These are phyloP conservation scores for Alternaria atra DNA, from an alignment of 2,329 filamentous ascomycete species.

Conservation along the genomic window DNA sequence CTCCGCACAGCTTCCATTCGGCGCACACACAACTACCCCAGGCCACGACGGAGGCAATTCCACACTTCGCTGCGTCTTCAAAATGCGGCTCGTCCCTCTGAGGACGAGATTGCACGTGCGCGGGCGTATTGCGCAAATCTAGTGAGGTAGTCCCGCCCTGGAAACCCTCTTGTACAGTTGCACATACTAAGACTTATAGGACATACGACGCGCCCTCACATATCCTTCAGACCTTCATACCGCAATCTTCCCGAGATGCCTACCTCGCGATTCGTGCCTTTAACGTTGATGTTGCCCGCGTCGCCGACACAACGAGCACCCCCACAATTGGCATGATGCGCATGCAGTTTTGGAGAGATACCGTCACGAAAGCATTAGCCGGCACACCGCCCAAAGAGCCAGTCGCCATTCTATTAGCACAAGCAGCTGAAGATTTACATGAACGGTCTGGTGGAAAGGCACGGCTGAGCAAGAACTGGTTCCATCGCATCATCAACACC, in stretches of 20 bases:
- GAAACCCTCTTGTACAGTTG: neutral
- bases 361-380: constrained; percentile 78
- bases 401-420: constrained; percentile 82
- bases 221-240: constrained; percentile 85
- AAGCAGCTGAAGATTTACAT: constrained; percentile 69
- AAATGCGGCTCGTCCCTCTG: constrained; percentile 40
- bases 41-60: constrained; percentile 26
- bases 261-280: constrained; percentile 91
- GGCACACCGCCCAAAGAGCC: constrained; percentile 87
- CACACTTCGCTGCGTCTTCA: constrained; percentile 33
- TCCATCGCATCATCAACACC: constrained; percentile 76
- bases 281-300: constrained; percentile 89
- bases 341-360: constrained; percentile 94
- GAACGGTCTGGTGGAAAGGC: constrained; percentile 57
- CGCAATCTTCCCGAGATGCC: constrained; percentile 75
- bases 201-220: constrained; percentile 90
- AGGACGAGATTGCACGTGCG: constrained; percentile 63
- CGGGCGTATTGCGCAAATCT: constrained; percentile 67
- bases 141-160: constrained; percentile 55
- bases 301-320: constrained; percentile 89
- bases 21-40: constrained; percentile 21
- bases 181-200: constrained; percentile 55
- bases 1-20: constrained; percentile 28
- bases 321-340: constrained; percentile 87
- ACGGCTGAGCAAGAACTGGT: constrained; percentile 65